Evolutionary conservation across 257 asterid genomes (phyloP).

Genomic region (Solanum dulcamara): DNA sequence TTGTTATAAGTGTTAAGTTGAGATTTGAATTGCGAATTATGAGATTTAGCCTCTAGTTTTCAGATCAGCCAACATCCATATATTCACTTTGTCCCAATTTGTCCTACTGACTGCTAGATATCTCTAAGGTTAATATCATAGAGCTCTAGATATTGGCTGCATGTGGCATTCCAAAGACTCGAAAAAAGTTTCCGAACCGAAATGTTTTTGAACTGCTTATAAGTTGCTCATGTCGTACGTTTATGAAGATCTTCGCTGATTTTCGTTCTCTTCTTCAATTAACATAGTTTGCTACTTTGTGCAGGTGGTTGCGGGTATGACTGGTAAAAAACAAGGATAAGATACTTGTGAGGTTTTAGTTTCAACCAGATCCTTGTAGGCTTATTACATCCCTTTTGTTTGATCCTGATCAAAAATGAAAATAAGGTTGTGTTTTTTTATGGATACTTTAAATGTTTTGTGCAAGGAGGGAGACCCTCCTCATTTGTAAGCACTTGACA

Average conservation of each 20-base stretch:
- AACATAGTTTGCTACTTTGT: constrained; percentile 3
- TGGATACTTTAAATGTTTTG: neutral
- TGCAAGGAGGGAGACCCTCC: neutral
- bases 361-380: neutral
- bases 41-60: neutral
- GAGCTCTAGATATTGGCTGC: neutral
- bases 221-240: neutral
- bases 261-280: neutral
- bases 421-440: constrained; percentile 7
- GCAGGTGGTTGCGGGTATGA: constrained; percentile 74
- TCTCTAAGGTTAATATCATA: neutral
- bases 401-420: neutral
- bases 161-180: neutral
- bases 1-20: neutral
- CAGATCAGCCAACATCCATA: neutral
- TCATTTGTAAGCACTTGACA: neutral
- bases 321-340: constrained; percentile 44
- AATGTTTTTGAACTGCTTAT: neutral
- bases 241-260: neutral
- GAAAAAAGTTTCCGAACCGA: neutral
- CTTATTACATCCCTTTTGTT: neutral
- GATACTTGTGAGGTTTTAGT: neutral
- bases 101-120: neutral
- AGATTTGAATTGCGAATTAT: neutral
- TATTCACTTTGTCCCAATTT: neutral